Evolutionary conservation across 106 monocot species (phyloP).

Genomic region (Dioscorea zingiberensis): DNA sequence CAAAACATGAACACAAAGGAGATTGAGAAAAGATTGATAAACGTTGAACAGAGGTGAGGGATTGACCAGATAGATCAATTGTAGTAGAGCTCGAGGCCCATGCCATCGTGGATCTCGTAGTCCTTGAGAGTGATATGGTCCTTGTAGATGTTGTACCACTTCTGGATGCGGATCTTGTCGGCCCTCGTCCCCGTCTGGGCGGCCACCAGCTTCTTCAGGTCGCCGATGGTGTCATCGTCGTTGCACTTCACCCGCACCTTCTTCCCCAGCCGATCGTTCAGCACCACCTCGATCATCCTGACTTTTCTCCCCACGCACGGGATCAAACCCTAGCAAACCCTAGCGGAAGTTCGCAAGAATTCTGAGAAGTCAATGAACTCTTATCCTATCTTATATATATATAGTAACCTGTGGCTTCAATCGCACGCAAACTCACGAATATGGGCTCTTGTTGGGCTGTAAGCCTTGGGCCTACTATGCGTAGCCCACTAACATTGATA

Average conservation of each 20-base stretch:
- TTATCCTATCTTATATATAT: too few relatives aligned
- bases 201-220: constrained; percentile 95
- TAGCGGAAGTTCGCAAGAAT: too few relatives aligned
- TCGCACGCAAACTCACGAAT: too few relatives aligned
- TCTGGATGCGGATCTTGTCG: constrained; percentile 92
- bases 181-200: constrained; percentile 92
- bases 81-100: constrained; percentile 96
- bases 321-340: background rate
- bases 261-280: constrained; percentile 95
- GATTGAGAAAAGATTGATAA: background rate
- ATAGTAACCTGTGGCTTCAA: too few relatives aligned
- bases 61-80: constrained; percentile 17
- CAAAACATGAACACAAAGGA: background rate
- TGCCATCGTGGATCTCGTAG: constrained; percentile 92
- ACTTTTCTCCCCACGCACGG: too few relatives aligned
- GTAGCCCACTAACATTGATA: too few relatives aligned
- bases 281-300: constrained; percentile 84
- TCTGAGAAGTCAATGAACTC: too few relatives aligned
- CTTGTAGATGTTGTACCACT: constrained; percentile 98
- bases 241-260: constrained; percentile 98
- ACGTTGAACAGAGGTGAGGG: background rate
- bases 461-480: too few relatives aligned
- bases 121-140: constrained; percentile 98
- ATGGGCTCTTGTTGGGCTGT: too few relatives aligned
- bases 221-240: constrained; percentile 94